Percentiles rank a stretch among this genome's conserved stretches.
Evolutionary conservation across 2,329 filamentous ascomycete species (phyloP).

Genomic region (Aspergillus neotritici): DNA sequence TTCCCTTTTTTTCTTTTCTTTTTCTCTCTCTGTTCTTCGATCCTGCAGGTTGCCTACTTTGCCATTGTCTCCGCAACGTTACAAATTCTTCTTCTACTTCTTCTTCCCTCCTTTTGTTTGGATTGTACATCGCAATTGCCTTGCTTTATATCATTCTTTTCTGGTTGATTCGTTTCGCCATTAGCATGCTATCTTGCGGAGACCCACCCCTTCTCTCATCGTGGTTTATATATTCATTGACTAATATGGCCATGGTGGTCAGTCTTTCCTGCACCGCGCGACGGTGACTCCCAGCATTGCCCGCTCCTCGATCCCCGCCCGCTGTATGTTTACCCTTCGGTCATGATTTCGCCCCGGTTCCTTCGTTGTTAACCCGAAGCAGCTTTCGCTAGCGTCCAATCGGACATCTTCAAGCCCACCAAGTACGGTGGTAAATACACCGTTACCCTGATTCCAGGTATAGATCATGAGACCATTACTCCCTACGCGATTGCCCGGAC

Average conservation of each 20-base stretch:
- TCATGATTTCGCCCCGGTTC: conserved; percentile 3
- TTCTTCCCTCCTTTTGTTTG: conserved; percentile 36
- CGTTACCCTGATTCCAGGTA: conserved; percentile 92
- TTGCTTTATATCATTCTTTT: conserved; percentile 17
- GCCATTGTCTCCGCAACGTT: too few relatives aligned
- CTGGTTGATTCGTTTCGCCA: conserved; percentile 26
- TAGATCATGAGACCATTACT: not conserved
- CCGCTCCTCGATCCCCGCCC: conserved; percentile 48
- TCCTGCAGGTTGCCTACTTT: too few relatives aligned
- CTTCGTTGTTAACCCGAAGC: conserved; percentile 17
- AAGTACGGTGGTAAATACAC: conserved; percentile 99
- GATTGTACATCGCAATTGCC: conserved; percentile 33
- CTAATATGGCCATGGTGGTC: conserved; percentile 35
- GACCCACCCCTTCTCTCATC: conserved; percentile 10
- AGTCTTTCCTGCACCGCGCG: conserved; percentile 55
- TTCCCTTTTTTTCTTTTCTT: conserved; percentile 28
- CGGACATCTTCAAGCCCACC: conserved; percentile 97
- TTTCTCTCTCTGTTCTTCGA: not conserved
- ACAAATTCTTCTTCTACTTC: not conserved
- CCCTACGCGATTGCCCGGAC: not conserved
- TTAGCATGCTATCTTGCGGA: too few relatives aligned
- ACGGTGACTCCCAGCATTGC: conserved; percentile 43
- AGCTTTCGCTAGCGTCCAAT: conserved; percentile 74
- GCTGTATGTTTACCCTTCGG: conserved; percentile 45
- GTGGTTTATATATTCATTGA: not conserved